These are phyloP conservation scores for Torulaspora delbrueckii DNA, from an alignment of 805 yeast genomes.

Conservation along the genomic window DNA sequence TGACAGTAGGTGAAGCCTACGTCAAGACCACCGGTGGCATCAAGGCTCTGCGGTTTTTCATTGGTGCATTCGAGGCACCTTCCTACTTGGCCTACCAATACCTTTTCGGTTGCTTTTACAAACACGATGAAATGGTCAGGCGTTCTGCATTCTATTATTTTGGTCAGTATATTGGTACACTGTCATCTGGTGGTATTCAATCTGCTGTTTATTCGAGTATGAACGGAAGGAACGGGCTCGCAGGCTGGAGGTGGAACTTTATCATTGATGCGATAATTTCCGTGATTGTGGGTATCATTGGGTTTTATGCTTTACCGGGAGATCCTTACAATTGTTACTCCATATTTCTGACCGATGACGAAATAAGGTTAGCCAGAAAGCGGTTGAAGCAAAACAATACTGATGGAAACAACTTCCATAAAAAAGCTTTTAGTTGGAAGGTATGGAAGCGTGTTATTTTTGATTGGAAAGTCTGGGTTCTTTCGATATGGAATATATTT, in stretches of 20 bases:
- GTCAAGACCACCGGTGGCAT: constrained; percentile 45
- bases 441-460: constrained; percentile 51
- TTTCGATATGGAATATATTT: constrained; percentile 49
- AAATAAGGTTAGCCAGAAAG: constrained; percentile 47
- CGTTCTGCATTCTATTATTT: constrained; percentile 58
- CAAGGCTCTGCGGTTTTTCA: constrained; percentile 55
- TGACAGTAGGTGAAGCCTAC: constrained; percentile 49
- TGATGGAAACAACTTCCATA: constrained; percentile 27
- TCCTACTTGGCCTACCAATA: constrained; percentile 56
- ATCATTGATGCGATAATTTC: constrained; percentile 61
- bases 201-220: constrained; percentile 47
- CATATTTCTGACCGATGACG: constrained; percentile 50
- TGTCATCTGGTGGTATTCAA: constrained; percentile 60
- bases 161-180: constrained; percentile 58
- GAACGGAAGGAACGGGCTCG: constrained; percentile 48
- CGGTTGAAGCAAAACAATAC: constrained; percentile 38
- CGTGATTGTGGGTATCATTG: constrained; percentile 51
- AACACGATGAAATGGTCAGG: constrained; percentile 52
- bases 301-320: constrained; percentile 57
- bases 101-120: constrained; percentile 54
- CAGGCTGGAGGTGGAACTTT: constrained; percentile 73
- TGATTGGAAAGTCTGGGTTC: constrained; percentile 55
- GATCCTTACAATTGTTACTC: constrained; percentile 57
- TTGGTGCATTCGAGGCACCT: constrained; percentile 62
- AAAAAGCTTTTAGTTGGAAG: constrained; percentile 38